These are phyloP conservation scores for Solanum clarkiae DNA, from an alignment of 257 asterid species.

Conservation along the genomic window DNA sequence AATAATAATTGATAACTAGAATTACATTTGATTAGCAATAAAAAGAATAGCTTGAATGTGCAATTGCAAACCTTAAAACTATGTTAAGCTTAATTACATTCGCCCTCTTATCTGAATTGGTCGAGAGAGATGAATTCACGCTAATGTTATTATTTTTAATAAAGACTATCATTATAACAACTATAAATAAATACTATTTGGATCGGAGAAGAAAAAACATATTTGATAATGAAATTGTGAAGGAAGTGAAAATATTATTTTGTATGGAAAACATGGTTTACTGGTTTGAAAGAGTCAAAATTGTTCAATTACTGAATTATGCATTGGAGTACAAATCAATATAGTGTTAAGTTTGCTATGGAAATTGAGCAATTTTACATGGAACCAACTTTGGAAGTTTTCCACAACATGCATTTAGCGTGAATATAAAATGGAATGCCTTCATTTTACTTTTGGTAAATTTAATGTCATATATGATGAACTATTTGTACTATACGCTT, in stretches of 20 bases:
- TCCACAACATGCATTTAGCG: not conserved
- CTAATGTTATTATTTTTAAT: too few relatives aligned
- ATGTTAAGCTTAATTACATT: too few relatives aligned
- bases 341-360: not conserved
- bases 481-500: too few relatives aligned
- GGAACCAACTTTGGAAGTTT: not conserved
- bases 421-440: not conserved
- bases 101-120: too few relatives aligned
- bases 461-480: too few relatives aligned
- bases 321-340: not conserved
- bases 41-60: too few relatives aligned
- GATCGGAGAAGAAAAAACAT: not conserved
- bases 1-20: too few relatives aligned
- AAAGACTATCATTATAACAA: not conserved
- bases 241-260: not conserved
- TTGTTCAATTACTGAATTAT: not conserved
- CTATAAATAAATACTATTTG: not conserved
- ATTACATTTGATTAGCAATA: too few relatives aligned
- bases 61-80: not conserved
- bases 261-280: not conserved
- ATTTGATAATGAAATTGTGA: not conserved
- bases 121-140: too few relatives aligned
- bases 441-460: not conserved
- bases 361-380: not conserved
- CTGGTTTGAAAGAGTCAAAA: not conserved